Evolutionary conservation across 2,329 filamentous ascomycete genomes (phyloP).

Genomic region (Zasmidium angulare): DNA sequence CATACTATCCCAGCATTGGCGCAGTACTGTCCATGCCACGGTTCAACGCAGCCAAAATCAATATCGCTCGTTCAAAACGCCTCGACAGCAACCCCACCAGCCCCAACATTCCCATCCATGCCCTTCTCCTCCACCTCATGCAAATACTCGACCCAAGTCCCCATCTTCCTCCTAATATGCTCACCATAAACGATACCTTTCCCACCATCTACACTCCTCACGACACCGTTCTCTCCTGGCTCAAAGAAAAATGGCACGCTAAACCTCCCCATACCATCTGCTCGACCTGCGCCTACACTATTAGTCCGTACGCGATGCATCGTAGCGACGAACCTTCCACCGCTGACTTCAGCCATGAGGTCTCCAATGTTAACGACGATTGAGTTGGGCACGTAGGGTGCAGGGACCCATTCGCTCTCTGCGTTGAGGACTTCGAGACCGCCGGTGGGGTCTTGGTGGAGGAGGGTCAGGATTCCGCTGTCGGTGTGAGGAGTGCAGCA

Average conservation of each 20-base stretch:
- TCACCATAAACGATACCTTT: conserved; percentile 39
- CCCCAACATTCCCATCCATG: neutral
- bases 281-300: conserved; percentile 14
- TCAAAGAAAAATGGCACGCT: conserved; percentile 52
- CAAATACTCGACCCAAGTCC: conserved; percentile 43
- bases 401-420: conserved; percentile 43
- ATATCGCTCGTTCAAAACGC: too few relatives aligned
- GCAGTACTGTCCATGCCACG: too few relatives aligned
- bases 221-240: conserved; percentile 44
- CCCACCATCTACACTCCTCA: conserved; percentile 38
- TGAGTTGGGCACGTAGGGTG: conserved; percentile 42
- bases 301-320: conserved; percentile 44
- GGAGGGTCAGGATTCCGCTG: conserved; percentile 49
- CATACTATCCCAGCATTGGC: too few relatives aligned
- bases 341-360: conserved; percentile 43
- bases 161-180: conserved; percentile 46
- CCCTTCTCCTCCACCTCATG: neutral
- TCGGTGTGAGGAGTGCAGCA: conserved; percentile 42
- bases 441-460: conserved; percentile 49
- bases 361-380: conserved; percentile 50
- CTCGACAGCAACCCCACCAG: neutral
- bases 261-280: conserved; percentile 33
- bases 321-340: conserved; percentile 47
- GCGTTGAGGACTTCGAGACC: conserved; percentile 50
- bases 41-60: too few relatives aligned